Percentiles rank a stretch among this genome's conserved stretches.
phyloP scores from a whole-genome alignment of 2,329 filamentous ascomycete species.

The Neurospora crassa region DNA sequence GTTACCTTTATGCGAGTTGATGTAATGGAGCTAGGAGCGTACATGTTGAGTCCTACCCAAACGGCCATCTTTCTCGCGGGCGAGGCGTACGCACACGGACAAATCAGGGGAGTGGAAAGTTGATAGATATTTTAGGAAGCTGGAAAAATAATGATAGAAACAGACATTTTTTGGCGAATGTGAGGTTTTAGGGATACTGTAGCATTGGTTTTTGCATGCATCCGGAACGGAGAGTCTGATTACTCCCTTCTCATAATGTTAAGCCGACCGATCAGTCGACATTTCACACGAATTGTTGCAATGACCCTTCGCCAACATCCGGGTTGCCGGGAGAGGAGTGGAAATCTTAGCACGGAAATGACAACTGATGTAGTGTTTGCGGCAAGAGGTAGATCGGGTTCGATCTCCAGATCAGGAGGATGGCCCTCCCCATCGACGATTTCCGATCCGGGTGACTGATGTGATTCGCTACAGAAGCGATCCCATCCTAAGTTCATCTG shows the following conservation, averaged over 20 bases:
- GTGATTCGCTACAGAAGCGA: background rate
- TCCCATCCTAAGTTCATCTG: background rate
- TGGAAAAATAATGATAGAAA: background rate
- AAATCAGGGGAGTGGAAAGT: background rate
- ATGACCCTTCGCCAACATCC: background rate
- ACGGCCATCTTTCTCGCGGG: background rate
- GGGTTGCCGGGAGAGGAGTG: background rate
- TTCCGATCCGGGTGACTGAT: background rate
- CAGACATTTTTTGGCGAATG: background rate
- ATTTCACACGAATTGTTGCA: background rate
- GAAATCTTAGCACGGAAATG: background rate
- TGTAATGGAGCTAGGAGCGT: background rate
- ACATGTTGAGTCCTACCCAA: background rate
- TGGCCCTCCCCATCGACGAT: background rate
- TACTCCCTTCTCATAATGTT: background rate
- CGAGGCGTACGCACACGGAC: background rate
- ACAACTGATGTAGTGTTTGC: background rate
- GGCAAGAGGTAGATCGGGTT: background rate
- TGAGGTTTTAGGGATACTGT: background rate
- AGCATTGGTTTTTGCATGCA: background rate
- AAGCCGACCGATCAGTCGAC: background rate
- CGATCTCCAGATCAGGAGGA: background rate
- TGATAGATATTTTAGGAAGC: background rate
- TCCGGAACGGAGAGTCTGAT: background rate
- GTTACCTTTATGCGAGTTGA: background rate